Conservation (phyloP, 2,329 filamentous ascomycete genomes). For the Aspergillus floridensis region DNA sequence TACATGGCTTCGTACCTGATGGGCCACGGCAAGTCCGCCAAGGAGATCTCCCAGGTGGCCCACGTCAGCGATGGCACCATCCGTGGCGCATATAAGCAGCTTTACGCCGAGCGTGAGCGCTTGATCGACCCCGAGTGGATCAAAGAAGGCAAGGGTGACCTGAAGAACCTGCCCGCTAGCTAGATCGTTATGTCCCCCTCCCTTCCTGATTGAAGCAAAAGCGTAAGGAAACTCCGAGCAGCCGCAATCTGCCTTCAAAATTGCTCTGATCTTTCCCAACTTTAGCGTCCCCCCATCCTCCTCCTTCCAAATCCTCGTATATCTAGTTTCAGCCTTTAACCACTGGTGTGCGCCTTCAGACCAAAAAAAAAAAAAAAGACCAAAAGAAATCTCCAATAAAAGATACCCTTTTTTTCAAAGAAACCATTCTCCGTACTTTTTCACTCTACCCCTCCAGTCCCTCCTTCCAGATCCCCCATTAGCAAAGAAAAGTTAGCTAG, state of each 20-base stretch:
- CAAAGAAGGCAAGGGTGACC: constrained; percentile 65
- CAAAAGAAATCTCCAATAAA: not conserved
- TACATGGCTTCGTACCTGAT: constrained; percentile 92
- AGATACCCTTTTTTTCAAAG: not conserved
- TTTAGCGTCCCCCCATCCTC: too few relatives aligned
- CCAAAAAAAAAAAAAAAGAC: not conserved
- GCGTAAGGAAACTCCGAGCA: too few relatives aligned
- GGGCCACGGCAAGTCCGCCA: constrained; percentile 73
- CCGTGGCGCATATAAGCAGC: constrained; percentile 87
- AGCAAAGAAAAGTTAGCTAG: too few relatives aligned
- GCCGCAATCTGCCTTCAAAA: too few relatives aligned
- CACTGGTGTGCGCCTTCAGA: not conserved
- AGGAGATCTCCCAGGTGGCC: constrained; percentile 79
- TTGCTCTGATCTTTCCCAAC: too few relatives aligned
- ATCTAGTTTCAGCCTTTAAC: not conserved
- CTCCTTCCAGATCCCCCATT: too few relatives aligned
- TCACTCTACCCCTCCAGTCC: too few relatives aligned
- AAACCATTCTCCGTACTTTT: too few relatives aligned
- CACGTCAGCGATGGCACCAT: constrained; percentile 97
- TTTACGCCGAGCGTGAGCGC: constrained; percentile 71
- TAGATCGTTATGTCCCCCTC: constrained; percentile 16
- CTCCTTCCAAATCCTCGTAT: not conserved
- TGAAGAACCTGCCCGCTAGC: constrained; percentile 65
- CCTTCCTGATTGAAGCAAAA: not conserved
- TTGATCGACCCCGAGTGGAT: constrained; percentile 76